phyloP scores from a whole-genome alignment of 2,329 filamentous ascomycete species.

The Sporothrix pseudoabietina region DNA sequence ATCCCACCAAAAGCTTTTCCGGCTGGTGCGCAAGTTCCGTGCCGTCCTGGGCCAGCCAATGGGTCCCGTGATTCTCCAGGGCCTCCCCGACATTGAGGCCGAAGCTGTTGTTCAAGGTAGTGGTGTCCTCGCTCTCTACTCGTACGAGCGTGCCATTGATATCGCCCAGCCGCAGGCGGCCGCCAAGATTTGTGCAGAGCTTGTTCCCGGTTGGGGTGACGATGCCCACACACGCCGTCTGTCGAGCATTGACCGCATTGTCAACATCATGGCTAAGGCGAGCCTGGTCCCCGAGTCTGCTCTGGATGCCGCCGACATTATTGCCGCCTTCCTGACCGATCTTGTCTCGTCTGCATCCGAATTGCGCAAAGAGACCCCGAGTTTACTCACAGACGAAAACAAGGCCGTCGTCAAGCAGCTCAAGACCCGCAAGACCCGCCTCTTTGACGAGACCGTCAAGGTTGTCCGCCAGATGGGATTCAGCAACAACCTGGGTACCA shows the following conservation, averaged over 20 bases:
- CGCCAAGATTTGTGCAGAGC: slow-evolving; percentile 41
- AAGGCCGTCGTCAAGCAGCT: slow-evolving; percentile 82
- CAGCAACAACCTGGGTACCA: slow-evolving; percentile 75
- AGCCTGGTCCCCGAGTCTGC: slow-evolving; percentile 42
- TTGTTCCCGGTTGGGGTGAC: slow-evolving; percentile 45
- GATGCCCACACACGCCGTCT: slow-evolving; percentile 61
- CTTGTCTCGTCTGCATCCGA: slow-evolving; percentile 69
- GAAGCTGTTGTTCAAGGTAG: slow-evolving; percentile 25
- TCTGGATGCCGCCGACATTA: slow-evolving; percentile 59
- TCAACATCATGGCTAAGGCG: slow-evolving; percentile 65
- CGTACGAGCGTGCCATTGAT: background rate
- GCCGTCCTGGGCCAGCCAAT: slow-evolving; percentile 75
- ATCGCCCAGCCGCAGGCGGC: slow-evolving; percentile 35
- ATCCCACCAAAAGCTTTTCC: slow-evolving; percentile 90
- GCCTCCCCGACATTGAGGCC: slow-evolving; percentile 56
- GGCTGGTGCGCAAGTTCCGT: slow-evolving; percentile 87
- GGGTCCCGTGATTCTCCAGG: slow-evolving; percentile 62
- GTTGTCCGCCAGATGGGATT: slow-evolving; percentile 87
- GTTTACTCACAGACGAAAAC: slow-evolving; percentile 81
- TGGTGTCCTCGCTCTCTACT: slow-evolving; percentile 27
- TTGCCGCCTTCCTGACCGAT: slow-evolving; percentile 70
- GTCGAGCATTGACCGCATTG: slow-evolving; percentile 68
- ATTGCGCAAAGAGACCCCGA: slow-evolving; percentile 81
- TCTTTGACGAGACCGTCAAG: slow-evolving; percentile 87
- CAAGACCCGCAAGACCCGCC: slow-evolving; percentile 84